Evolutionary conservation across 768 basidiomycete species (phyloP).

Genomic region (Mycena galericulata): DNA sequence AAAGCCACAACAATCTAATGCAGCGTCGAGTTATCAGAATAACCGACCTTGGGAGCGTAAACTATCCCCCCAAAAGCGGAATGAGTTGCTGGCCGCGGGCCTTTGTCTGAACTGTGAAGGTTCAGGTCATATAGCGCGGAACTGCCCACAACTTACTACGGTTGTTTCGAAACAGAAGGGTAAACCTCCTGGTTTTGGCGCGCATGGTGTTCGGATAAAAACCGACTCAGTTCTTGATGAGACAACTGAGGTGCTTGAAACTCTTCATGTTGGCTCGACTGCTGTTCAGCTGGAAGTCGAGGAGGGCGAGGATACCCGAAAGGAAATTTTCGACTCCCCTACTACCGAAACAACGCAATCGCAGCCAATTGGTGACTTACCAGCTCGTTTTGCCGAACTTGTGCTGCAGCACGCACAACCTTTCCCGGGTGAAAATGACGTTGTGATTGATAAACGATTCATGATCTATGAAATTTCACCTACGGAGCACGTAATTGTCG

Average conservation of each 20-base stretch:
- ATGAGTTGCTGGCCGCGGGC: slow-evolving; percentile 8
- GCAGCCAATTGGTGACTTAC: not conserved
- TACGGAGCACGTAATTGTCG: not conserved
- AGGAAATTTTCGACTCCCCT: not conserved
- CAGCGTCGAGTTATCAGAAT: not conserved
- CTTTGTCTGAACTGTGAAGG: slow-evolving; percentile 8
- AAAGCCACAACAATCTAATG: too few species aligned
- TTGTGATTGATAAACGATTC: too few species aligned
- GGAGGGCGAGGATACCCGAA: not conserved
- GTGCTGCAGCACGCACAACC: too few species aligned
- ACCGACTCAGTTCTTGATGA: not conserved
- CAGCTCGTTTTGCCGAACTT: too few species aligned
- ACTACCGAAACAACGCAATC: not conserved
- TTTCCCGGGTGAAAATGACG: too few species aligned
- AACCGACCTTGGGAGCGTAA: not conserved
- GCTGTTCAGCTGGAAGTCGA: not conserved
- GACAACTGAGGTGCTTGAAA: not conserved
- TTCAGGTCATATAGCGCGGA: not conserved
- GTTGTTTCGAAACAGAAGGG: not conserved
- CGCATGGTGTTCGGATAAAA: not conserved
- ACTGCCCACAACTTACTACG: not conserved
- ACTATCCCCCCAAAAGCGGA: slow-evolving; percentile 1
- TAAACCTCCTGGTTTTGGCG: slow-evolving; percentile 4
- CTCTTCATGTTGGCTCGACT: not conserved
- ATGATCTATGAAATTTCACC: too few species aligned